Base-by-base conservation (phyloP, 2,329 filamentous ascomycete genomes). In the Calonectria naviculata region DNA sequence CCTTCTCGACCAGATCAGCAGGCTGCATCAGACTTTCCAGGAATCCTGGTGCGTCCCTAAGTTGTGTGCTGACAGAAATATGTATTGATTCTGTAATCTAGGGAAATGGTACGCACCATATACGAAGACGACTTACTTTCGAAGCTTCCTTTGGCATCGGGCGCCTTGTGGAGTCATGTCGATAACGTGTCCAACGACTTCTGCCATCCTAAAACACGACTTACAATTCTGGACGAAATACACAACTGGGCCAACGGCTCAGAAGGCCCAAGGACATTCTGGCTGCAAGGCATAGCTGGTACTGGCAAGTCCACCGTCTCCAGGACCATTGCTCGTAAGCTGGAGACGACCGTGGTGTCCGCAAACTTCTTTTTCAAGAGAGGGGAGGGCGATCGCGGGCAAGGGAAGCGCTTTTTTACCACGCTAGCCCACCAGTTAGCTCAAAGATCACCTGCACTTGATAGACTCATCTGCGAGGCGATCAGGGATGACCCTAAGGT, bases 311-410 rank as follows among this genome's bases (percentile, higher is more conserved):
- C 83, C 1, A 85, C 82, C 8, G 82, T 85, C 1, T 79, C 81
- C 9, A 80, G 79, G 1, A 83, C 81, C 2, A 41, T 83, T 4
- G 80, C 81, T 19, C 21, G 29, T 9, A 17, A 49, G 2, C 10
- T 66, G 10, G 49, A 60, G 2, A 47, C 31, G n/a, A 19, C 42
- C 29, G 34, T 29, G 9, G 78, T 84, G 38, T 80, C 76, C 19
- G 81, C 81, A 4, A 84, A 81, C 70, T 87, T 87, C 72, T 86
- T 87, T 75, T 87, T 87, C 75, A 85, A 84, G 65, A 81, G 77
- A 72, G 84, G 82, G 3, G 82, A 84, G 62, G 76, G 72, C 5
- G 83, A 86, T 71, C 79, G 82, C 19, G 80, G 82, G 5, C 80
- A 80, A 42, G 81, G 80, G 2, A 73, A 68, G 24, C 78, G 75